Conservation (phyloP, 352 stramenopile genomes). For the Pilasporangium apinafurcum region DNA sequence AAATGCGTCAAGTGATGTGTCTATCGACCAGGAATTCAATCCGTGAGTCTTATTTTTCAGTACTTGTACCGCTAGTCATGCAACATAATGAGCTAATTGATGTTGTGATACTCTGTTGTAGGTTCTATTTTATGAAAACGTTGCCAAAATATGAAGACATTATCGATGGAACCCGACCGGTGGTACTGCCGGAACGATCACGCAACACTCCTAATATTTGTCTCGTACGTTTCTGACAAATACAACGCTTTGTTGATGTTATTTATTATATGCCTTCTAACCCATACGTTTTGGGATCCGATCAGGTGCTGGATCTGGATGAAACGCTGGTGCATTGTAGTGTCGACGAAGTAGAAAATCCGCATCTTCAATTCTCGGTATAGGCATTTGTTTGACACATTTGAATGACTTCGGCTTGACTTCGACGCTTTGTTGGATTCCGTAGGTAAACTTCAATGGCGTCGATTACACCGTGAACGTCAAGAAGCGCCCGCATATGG, state of each 20-base stretch:
- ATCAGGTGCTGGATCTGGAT: conserved; percentile 95
- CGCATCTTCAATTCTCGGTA: conserved; percentile 95
- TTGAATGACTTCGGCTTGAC: too few relatives aligned
- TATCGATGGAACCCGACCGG: conserved; percentile 32
- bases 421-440: background rate
- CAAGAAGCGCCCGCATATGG: conserved; percentile 93
- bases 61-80: background rate
- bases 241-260: background rate
- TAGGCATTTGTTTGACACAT: background rate
- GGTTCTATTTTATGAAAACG: conserved; percentile 86
- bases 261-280: too few relatives aligned
- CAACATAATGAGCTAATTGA: too few relatives aligned
- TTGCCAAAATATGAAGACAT: conserved; percentile 77
- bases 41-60: conserved; percentile 31
- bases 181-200: conserved; percentile 51
- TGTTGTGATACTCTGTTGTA: conserved; percentile 11
- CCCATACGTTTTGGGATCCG: too few relatives aligned
- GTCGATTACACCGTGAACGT: conserved; percentile 96
- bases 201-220: conserved; percentile 62
- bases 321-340: conserved; percentile 99
- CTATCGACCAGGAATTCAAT: conserved; percentile 66
- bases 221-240: conserved; percentile 22
- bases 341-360: conserved; percentile 91
- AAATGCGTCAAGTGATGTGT: conserved; percentile 21
- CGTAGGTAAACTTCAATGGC: conserved; percentile 90